Base-by-base conservation (phyloP, 1,139 yeast genomes). In the Kluyveromyces sp. region DNA sequence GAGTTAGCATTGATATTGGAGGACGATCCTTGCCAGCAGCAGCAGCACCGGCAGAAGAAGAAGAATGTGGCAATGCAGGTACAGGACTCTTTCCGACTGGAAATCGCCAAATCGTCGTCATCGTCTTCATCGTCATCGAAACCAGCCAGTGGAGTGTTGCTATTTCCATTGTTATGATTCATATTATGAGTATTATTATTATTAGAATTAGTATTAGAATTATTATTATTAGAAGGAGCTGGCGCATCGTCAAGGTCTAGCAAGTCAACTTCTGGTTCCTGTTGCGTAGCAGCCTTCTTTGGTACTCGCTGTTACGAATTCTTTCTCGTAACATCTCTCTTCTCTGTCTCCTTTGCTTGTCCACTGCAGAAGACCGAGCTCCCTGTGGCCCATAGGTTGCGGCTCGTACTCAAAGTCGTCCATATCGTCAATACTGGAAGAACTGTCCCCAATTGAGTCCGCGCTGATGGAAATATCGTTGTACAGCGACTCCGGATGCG, bases 91-190 rank as follows among this genome's bases (percentile, higher is more conserved):
- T 25, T 62, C 67, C 38, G 60, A 56, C 51, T 65, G 67, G 55
- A 64, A 65, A 34, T 64, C 68, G 7, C 69, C 70, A 48, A 65
- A 7, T 63, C 68, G 45, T 65, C 68, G 26, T 63, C 66, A 10
- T 62, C 63, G 25, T 56, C 59, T 10, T 50, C 59, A 38, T 46
- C 54, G 8, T 28, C 50, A 8, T 34, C 42, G 15, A 36, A 41
- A 21, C 27, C 41, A 6, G 21, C 39, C 27, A 33, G 15, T 33
- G 15, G 4, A 10, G 8, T 33, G 15, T 36, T n/a, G 31, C 36
- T 30, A 28, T 29, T 28, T 21, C 27, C 41, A 8, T 37, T 35
- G 34, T 42, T 15, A 10, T 39, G 35, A 25, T 21, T 30, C 30
- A 8, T 25, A 15, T 10, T 25, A 31, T 30, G 25, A 28, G 25